A percentile compares a stretch with the other conserved stretches of the same genome.
These are phyloP conservation scores for Aspergillus taichungensis DNA, from an alignment of 495 filamentous ascomycete species.

Conservation along the genomic window DNA sequence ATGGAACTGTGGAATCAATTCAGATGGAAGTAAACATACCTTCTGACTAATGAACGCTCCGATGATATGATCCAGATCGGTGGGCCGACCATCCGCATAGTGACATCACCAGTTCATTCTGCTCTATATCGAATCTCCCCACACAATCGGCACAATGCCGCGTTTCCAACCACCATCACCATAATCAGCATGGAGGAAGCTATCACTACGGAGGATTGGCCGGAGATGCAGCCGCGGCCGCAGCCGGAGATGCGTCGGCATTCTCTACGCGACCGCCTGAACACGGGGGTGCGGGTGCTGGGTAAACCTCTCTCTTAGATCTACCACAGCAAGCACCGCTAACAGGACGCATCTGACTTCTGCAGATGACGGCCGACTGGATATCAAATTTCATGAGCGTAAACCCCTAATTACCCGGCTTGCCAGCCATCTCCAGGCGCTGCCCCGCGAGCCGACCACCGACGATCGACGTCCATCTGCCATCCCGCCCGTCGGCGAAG, in stretches of 20 bases:
- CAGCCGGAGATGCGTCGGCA: neutral
- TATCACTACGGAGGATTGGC: slow-evolving; percentile 3
- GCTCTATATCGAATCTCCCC: too few relatives aligned
- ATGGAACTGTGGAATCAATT: too few relatives aligned
- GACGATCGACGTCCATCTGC: slow-evolving; percentile 2
- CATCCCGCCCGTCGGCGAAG: slow-evolving; percentile 43
- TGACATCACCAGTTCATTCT: too few relatives aligned
- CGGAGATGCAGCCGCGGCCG: neutral
- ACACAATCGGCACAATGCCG: too few relatives aligned
- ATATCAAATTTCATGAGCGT: slow-evolving; percentile 66
- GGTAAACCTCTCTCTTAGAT: slow-evolving; percentile 5
- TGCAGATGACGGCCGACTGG: slow-evolving; percentile 57
- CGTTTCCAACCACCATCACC: too few relatives aligned
- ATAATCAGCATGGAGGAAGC: neutral
- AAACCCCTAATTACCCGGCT: slow-evolving; percentile 54
- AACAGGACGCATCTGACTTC: neutral
- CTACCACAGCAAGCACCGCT: neutral
- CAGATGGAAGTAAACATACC: too few relatives aligned
- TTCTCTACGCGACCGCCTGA: neutral
- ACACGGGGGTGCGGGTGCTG: slow-evolving; percentile 15
- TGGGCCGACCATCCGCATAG: too few relatives aligned
- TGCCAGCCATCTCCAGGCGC: slow-evolving; percentile 47
- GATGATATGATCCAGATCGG: too few relatives aligned
- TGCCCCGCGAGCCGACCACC: slow-evolving; percentile 47
- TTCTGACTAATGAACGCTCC: too few relatives aligned